Base-by-base conservation (phyloP, 2,329 filamentous ascomycete species). In the Diplodia seriata region DNA sequence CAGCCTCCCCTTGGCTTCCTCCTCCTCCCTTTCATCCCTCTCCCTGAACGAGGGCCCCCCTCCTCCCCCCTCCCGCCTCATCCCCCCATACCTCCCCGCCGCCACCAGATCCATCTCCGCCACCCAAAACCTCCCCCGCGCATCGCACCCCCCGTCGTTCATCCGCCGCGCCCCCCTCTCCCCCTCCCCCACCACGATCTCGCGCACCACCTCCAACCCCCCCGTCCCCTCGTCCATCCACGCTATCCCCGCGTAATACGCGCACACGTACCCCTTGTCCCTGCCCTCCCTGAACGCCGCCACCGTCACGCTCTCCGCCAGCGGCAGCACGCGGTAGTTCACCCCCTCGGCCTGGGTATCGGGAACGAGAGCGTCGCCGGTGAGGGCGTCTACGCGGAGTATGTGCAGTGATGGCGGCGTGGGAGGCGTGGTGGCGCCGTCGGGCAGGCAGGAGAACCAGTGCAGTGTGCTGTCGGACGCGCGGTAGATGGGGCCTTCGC, bases 401-500 rank as follows among this genome's bases (percentile, higher is more conserved):
- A 54, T 31, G 29, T 54, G 51, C 26, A 54, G 51, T 1, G 26
- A 9, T 3, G 51, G 51, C 15, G 51, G 51, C 20, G 15, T 20
- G n/a, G 49, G 49, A 2, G 49, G 51, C 12, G 23, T 1, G 14
- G 29, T 9, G 26, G 15, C 18, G 1, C 29, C 9, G 51, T 54
- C 51, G 26, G 23, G 12, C 23, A 54, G 51, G 29, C 23, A 31
- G 26, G 23, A 29, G 23, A 54, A 23, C 51, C 51, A 54, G 29
- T 54, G 51, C 14, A 54, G 51, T 4, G 51, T 54, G 51, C 51
- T 33, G 29, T 54, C 51, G 26, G 12, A 15, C 12, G 51, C 51
- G 51, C 51, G 51, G 29, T 54, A 54, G 51, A 54, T 33, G 51
- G 51, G 51, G 23, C 23, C 51, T n/a, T 54, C 51, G 51, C 51